Base-by-base conservation (phyloP, 176 grass and related monocot species). In the Raddia distichophylla region DNA sequence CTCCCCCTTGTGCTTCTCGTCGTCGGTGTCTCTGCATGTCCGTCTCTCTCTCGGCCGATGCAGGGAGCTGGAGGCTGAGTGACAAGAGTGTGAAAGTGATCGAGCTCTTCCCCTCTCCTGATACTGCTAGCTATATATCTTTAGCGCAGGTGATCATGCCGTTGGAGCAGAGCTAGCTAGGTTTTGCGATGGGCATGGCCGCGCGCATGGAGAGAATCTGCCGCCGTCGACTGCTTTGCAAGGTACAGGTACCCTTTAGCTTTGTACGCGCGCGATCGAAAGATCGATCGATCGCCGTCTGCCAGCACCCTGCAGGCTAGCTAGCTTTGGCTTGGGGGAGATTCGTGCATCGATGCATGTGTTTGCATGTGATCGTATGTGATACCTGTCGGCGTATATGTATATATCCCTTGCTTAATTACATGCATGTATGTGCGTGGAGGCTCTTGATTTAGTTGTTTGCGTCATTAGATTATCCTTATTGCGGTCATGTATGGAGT, bases 361-460 rank as follows among this genome's bases (percentile, higher is more conserved):
- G 32, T 75, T 13, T 58, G 74, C 86, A 67, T 83, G 67, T 49
- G 74, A 88, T 64, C 52, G 18, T 74, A 67, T 72, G 20, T 15
- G 40, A 48, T 34, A 3, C 37, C 4, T 62, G 56, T 79, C 22
- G 61, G 76, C 6, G 62, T 2, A 12, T 12, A 27, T 27, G 27
- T 27, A 27, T 27, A 27, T 27, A 27, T 15, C 44, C 4, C 33
- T 17, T 46, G 10, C 27, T 68, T 69, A 33, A 17, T 7, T 59
- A 18, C n/a, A 33, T 8, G 15, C n/a, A 33, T 8, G 15, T 6
- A 45, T 63, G 74, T 18, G 19, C n/a, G 11, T 12, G 10, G 46
- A 60, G 19, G 13, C 20, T 61, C 19, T 22, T 47, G 10, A 47
- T 6, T 6, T 58, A 6, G 6, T 34, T 34, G 8, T 20, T 32